phyloP scores from a whole-genome alignment of 1,284 basidiomycete species.

The Pseudozyma tsukubaensis region DNA sequence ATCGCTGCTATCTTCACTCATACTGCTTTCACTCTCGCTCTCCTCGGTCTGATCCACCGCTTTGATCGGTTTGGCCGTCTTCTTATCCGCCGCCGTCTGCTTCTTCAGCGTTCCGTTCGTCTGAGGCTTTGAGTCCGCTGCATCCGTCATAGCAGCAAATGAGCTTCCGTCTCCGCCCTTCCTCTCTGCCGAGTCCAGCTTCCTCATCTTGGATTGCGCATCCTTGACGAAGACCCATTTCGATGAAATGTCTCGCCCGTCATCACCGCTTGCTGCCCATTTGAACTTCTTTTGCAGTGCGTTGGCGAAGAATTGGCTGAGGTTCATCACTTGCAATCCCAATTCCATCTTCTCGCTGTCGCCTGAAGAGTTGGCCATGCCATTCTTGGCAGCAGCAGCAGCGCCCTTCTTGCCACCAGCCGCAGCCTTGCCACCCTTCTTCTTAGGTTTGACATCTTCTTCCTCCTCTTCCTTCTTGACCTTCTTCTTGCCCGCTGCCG shows the following conservation, averaged over 20 bases:
- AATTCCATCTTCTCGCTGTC: conserved; percentile 67
- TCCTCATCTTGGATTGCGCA: conserved; percentile 60
- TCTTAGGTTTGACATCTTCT: conserved; percentile 44
- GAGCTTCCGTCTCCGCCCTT: conserved; percentile 45
- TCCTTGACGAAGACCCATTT: conserved; percentile 64
- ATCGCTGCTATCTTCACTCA: conserved; percentile 17
- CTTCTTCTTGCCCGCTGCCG: conserved; percentile 34
- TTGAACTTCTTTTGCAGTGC: conserved; percentile 68
- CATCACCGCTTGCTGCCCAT: conserved; percentile 59
- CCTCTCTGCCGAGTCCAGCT: conserved; percentile 54
- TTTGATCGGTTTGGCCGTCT: conserved; percentile 25
- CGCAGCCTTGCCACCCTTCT: conserved; percentile 29
- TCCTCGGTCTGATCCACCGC: conserved; percentile 38
- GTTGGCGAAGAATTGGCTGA: conserved; percentile 65
- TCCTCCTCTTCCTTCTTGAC: conserved; percentile 58
- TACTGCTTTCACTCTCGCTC: conserved; percentile 22
- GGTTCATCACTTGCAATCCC: conserved; percentile 60
- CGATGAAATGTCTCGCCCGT: conserved; percentile 52
- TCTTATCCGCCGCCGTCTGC: conserved; percentile 38
- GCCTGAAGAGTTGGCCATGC: conserved; percentile 47
- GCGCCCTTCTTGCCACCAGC: conserved; percentile 34
- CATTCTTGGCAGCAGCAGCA: conserved; percentile 22
- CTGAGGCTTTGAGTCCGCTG: conserved; percentile 27
- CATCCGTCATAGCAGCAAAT: conserved; percentile 47
- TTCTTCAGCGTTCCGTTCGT: conserved; percentile 33